Percentiles rank a stretch among this genome's conserved stretches.
Conservation (phyloP, 1,284 basidiomycete species). For the Leccinum pallidistipes region DNA sequence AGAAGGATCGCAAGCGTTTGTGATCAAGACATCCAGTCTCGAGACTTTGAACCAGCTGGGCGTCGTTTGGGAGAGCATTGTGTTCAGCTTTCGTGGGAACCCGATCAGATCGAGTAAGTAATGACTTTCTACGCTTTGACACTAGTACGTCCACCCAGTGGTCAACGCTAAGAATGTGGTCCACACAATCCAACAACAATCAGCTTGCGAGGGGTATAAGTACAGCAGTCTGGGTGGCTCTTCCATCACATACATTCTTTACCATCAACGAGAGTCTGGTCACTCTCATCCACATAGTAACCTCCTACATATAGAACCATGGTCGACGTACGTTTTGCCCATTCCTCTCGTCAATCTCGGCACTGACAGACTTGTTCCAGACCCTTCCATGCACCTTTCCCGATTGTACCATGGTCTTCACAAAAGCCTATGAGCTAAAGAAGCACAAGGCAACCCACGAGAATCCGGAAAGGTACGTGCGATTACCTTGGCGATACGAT, state of each 20-base stretch:
- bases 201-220: constrained; percentile 11
- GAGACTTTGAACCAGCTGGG: constrained; percentile 48
- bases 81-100: constrained; percentile 15
- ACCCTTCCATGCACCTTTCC: constrained; percentile 16
- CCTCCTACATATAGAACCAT: neutral
- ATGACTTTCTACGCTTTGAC: constrained; percentile 12
- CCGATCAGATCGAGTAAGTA: neutral
- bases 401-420: constrained; percentile 21
- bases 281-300: constrained; percentile 12
- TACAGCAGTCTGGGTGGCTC: neutral
- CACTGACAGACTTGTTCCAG: constrained; percentile 12
- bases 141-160: neutral
- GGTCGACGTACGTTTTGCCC: too few relatives aligned
- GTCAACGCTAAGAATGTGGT: constrained; percentile 1
- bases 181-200: neutral
- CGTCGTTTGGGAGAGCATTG: constrained; percentile 29
- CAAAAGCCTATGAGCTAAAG: constrained; percentile 19
- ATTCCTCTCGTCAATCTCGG: too few relatives aligned
- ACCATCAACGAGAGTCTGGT: constrained; percentile 19
- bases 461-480: constrained; percentile 14
- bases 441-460: constrained; percentile 24
- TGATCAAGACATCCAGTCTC: constrained; percentile 67
- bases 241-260: neutral
- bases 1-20: constrained; percentile 88
- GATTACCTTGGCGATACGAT: neutral